Percentiles rank a stretch among this genome's conserved stretches.
Evolutionary conservation across 1,284 basidiomycete genomes (phyloP).

Genomic region (Coniophora puteana): DNA sequence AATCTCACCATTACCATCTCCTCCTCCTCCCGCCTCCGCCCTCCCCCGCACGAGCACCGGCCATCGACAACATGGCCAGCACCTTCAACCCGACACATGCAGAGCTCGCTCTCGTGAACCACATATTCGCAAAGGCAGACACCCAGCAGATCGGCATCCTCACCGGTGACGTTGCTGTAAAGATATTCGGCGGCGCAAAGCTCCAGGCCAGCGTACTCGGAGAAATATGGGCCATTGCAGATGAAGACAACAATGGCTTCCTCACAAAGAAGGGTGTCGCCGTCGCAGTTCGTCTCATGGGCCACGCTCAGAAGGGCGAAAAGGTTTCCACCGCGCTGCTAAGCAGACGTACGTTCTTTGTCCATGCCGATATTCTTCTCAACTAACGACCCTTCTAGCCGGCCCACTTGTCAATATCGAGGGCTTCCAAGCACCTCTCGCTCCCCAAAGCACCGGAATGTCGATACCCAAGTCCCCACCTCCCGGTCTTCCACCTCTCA

Average conservation of each 20-base stretch:
- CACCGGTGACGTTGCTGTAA: constrained; percentile 83
- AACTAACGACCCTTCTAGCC: constrained; percentile 40
- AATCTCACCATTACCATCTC: too few relatives aligned
- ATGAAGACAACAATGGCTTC: constrained; percentile 91
- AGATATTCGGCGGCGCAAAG: constrained; percentile 76
- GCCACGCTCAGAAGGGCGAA: constrained; percentile 89
- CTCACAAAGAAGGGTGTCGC: constrained; percentile 85
- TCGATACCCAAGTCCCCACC: constrained; percentile 57
- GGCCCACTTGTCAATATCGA: constrained; percentile 83
- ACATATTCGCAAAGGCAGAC: constrained; percentile 69
- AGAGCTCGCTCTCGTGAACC: constrained; percentile 64
- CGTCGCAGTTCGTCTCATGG: constrained; percentile 86
- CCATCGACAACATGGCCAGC: constrained; percentile 45
- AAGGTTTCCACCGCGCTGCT: constrained; percentile 58
- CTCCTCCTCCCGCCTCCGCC: too few relatives aligned
- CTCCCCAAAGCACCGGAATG: constrained; percentile 48
- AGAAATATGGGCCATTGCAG: constrained; percentile 92
- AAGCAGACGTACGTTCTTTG: constrained; percentile 55
- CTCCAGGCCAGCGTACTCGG: constrained; percentile 78
- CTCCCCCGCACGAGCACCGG: too few relatives aligned
- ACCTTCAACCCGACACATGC: constrained; percentile 61
- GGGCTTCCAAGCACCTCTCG: constrained; percentile 51
- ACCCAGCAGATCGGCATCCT: constrained; percentile 77
- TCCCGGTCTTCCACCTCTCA: constrained; percentile 61
- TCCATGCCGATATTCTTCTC: constrained; percentile 11